phyloP scores from a whole-genome alignment of 805 yeast species.

The Candida loeiensis region DNA sequence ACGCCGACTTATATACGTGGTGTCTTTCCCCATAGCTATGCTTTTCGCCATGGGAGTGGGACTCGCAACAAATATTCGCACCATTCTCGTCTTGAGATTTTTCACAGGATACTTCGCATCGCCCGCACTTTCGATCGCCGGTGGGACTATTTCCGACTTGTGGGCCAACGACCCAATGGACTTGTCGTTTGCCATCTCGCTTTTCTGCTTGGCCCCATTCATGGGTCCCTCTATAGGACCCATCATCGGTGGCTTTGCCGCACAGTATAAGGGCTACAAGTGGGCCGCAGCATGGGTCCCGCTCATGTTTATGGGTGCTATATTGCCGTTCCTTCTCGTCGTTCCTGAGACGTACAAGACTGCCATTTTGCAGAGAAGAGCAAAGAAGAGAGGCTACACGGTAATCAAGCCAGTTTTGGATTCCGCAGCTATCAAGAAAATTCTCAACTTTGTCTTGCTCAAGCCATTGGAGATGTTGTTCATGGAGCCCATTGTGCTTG shows the following conservation, averaged over 20 bases:
- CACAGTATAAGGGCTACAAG: constrained; percentile 61
- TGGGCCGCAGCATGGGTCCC: constrained; percentile 70
- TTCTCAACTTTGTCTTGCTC: constrained; percentile 49
- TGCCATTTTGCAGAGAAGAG: constrained; percentile 57
- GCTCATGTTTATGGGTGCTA: constrained; percentile 61
- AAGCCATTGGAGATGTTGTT: constrained; percentile 68
- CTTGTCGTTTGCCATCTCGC: constrained; percentile 68
- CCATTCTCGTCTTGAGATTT: constrained; percentile 65
- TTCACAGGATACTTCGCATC: constrained; percentile 74
- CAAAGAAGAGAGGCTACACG: constrained; percentile 54
- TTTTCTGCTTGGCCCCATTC: constrained; percentile 77
- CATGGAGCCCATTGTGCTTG: constrained; percentile 70
- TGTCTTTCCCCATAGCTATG: constrained; percentile 63
- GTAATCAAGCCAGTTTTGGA: constrained; percentile 32
- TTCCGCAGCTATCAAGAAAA: constrained; percentile 38
- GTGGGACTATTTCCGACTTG: constrained; percentile 78
- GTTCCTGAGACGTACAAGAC: constrained; percentile 77
- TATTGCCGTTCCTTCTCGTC: constrained; percentile 47
- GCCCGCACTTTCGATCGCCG: constrained; percentile 80
- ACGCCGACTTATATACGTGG: constrained; percentile 56
- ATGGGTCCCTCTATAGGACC: constrained; percentile 80
- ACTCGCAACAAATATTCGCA: constrained; percentile 55
- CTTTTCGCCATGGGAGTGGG: constrained; percentile 74
- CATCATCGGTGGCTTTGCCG: constrained; percentile 69
- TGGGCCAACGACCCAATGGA: constrained; percentile 56